Evolutionary conservation across 371 early-diverging fungal genomes (phyloP), one percentile per base, ranked within the genome.

Genomic region (Apophysomyces sp.): DNA sequence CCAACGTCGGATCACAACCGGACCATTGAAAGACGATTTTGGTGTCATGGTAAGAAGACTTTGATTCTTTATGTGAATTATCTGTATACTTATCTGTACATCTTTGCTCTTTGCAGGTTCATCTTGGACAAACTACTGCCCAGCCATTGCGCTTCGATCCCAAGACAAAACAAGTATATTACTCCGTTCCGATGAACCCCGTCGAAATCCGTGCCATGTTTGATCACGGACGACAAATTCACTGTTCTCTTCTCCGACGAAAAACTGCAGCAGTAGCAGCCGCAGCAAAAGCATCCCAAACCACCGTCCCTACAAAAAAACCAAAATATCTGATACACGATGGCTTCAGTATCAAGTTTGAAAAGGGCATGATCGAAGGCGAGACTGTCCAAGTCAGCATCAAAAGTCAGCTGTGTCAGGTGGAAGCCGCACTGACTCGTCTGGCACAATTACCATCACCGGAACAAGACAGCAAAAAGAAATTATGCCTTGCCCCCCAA

Each of bases 151-250:
- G 65, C 34, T 80, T 77, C 31, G 78, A 80, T 58, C 32, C 71
- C 4, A 52, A 36, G 24, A 69, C 73, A 12, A 74, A 74, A 57
- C 63, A 57, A 52, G 71, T 76, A 11, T 63, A 68, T 34, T 80
- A 73, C 28, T 63, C 65, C 11, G 61, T 80, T 29, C 39, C 65
- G 0, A 80, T 80, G 81, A 65, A 75, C 44, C 81, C 81, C 32
- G 61, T 80, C 21, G 58, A 69, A 24, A 73, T 80, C 36, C 73
- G 73, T 16, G 66, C 78, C 37, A 77, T 77, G 76, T 80, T 68
- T 60, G 81, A 80, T 29, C 81, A 80, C 54, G 55, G 65, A 36
- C 65, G 78, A 44, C 69, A 74, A 29, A 70, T 80, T 18, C 77
- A 80, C 26, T 77, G 77, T 40, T 68, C 73, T 8, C 27, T 80